Conservation (phyloP, 2,329 filamentous ascomycete genomes). For the Aspergillus phoenicis region DNA sequence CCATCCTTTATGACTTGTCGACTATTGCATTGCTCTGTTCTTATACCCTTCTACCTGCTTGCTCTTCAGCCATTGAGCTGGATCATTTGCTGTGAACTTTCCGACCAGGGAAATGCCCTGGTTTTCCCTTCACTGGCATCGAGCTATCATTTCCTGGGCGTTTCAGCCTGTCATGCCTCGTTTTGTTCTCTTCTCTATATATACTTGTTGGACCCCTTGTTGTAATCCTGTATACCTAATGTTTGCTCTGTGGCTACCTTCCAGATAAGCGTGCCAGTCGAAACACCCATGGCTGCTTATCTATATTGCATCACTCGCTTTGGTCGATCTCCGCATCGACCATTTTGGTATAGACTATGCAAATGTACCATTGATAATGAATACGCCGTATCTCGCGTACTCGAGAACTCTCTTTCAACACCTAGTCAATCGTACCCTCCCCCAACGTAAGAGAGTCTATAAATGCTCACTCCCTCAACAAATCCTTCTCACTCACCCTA, state of each 20-base stretch:
- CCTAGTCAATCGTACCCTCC: background rate
- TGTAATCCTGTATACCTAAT: constrained; percentile 21
- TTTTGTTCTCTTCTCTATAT: constrained; percentile 23
- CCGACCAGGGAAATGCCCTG: background rate
- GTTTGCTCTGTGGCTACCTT: constrained; percentile 4
- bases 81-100: constrained; percentile 2
- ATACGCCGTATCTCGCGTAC: background rate
- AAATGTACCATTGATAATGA: constrained; percentile 3
- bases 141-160: constrained; percentile 11
- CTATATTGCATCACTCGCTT: background rate
- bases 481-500: constrained; percentile 38
- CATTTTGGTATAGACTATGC: constrained; percentile 3
- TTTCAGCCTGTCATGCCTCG: constrained; percentile 16
- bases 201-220: constrained; percentile 19
- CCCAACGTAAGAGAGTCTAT: background rate
- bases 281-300: background rate
- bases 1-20: constrained; percentile 9
- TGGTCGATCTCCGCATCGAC: background rate
- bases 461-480: constrained; percentile 14
- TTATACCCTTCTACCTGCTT: constrained; percentile 21
- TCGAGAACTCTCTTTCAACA: background rate
- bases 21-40: constrained; percentile 12
- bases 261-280: constrained; percentile 6
- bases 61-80: background rate
- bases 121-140: background rate